Conservation (phyloP, 2,329 filamentous ascomycete genomes). For the Beauveria rudraprayagi region DNA sequence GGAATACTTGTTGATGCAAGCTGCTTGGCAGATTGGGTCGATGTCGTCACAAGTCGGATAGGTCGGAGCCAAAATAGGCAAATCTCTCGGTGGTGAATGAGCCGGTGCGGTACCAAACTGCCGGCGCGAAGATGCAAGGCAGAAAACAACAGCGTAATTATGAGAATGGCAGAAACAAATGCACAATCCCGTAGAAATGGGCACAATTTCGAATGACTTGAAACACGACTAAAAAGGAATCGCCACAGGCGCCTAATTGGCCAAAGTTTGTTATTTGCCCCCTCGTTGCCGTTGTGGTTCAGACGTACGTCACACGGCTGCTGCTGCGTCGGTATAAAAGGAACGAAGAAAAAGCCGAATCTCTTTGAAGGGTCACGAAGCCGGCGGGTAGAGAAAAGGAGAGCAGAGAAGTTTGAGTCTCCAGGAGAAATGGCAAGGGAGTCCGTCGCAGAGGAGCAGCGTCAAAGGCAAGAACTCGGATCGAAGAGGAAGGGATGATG, state of each 20-base stretch:
- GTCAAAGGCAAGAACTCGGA: too few species aligned
- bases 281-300: not conserved
- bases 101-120: not conserved
- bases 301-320: not conserved
- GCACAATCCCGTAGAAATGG: too few species aligned
- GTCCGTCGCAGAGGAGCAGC: too few species aligned
- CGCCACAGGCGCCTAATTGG: not conserved
- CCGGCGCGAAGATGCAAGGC: not conserved
- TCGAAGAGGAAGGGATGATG: too few species aligned
- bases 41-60: constrained; percentile 9
- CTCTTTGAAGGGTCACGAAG: too few species aligned
- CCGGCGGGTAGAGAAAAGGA: too few species aligned
- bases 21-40: not conserved
- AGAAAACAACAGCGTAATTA: not conserved
- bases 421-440: too few species aligned
- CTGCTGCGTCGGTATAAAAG: not conserved
- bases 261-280: not conserved
- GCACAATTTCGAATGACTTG: too few species aligned
- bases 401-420: too few species aligned
- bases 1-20: not conserved
- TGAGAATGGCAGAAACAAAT: not conserved
- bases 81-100: not conserved
- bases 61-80: constrained; percentile 3
- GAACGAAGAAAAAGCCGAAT: too few species aligned
- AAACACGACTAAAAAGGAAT: not conserved